Evolutionary conservation across 1,139 yeast species (phyloP).

Genomic region (Geotrichum phurueaensis): DNA sequence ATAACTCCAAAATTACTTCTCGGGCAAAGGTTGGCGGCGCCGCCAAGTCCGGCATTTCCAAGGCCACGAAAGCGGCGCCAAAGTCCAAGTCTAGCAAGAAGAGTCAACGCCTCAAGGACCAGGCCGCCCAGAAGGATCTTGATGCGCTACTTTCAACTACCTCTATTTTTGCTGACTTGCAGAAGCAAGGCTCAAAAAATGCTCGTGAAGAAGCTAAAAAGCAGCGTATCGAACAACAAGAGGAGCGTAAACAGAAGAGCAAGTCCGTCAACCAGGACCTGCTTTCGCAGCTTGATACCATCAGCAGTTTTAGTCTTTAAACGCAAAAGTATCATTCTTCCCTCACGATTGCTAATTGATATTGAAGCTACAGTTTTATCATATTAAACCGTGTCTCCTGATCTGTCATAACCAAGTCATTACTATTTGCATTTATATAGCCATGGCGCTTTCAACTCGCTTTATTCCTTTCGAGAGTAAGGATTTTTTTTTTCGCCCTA

Average conservation of each 20-base stretch:
- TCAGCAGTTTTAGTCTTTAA: conserved; percentile 47
- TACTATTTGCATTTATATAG: background rate
- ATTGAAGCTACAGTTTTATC: background rate
- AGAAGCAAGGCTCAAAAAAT: conserved; percentile 18
- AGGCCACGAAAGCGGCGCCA: conserved; percentile 14
- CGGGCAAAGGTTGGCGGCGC: conserved; percentile 37
- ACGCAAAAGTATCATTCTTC: background rate
- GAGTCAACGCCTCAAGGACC: conserved; percentile 24
- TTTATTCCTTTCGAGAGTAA: background rate
- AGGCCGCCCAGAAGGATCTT: conserved; percentile 22
- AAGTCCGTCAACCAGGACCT: conserved; percentile 49
- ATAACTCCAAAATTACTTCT: background rate
- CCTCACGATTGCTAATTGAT: background rate
- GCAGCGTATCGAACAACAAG: conserved; percentile 35
- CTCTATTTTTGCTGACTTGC: conserved; percentile 40
- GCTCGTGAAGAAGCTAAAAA: conserved; percentile 25
- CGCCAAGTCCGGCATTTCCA: conserved; percentile 11
- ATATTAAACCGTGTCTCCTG: background rate
- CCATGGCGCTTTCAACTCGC: background rate
- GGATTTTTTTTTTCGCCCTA: background rate
- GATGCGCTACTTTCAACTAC: conserved; percentile 29
- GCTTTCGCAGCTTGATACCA: conserved; percentile 52
- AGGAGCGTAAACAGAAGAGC: conserved; percentile 21
- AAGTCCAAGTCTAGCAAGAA: conserved; percentile 19
- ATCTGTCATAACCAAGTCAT: background rate